A percentile compares a stretch with the other conserved stretches of the same genome.
Conservation (phyloP, 2,329 filamentous ascomycete genomes). For the Fonsecaea nubica region DNA sequence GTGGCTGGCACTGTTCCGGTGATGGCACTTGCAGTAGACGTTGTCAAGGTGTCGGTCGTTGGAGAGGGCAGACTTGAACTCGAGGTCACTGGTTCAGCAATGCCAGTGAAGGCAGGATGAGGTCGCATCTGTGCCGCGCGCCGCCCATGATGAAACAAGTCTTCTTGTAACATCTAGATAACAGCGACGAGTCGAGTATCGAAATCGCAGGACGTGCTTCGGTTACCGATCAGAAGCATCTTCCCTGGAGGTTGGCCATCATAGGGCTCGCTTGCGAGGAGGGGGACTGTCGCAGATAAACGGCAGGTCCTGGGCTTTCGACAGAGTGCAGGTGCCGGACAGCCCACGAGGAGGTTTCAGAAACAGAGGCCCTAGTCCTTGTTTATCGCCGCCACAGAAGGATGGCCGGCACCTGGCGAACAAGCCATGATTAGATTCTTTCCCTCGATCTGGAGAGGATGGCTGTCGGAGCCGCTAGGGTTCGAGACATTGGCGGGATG, state of each 20-base stretch:
- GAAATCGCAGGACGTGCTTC: conserved; percentile 13
- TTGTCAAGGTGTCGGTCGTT: conserved; percentile 4
- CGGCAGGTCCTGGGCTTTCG: neutral
- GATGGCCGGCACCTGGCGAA: conserved; percentile 9
- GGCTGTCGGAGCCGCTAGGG: conserved; percentile 19
- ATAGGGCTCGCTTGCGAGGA: conserved; percentile 11
- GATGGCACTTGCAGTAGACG: conserved; percentile 2
- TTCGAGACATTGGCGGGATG: conserved; percentile 25
- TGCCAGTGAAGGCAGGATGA: conserved; percentile 3
- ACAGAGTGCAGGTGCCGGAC: neutral
- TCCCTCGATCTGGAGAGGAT: conserved; percentile 10
- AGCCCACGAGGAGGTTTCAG: conserved; percentile 9
- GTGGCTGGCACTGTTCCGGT: conserved; percentile 1
- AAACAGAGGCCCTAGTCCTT: neutral
- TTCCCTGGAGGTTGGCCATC: conserved; percentile 4
- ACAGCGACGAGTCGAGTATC: conserved; percentile 3
- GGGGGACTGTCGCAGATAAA: conserved; percentile 15
- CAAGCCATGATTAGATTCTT: conserved; percentile 12
- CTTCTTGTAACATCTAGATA: conserved; percentile 24
- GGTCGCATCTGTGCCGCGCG: conserved; percentile 18
- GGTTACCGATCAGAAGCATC: conserved; percentile 17
- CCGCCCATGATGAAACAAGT: conserved; percentile 25
- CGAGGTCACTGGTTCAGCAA: conserved; percentile 2
- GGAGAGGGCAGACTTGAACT: neutral
- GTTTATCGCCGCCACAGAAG: neutral